A percentile compares a stretch with the other conserved stretches of the same genome.
Evolutionary conservation across 768 basidiomycete genomes (phyloP).

Genomic region (Suillus occidentalis): DNA sequence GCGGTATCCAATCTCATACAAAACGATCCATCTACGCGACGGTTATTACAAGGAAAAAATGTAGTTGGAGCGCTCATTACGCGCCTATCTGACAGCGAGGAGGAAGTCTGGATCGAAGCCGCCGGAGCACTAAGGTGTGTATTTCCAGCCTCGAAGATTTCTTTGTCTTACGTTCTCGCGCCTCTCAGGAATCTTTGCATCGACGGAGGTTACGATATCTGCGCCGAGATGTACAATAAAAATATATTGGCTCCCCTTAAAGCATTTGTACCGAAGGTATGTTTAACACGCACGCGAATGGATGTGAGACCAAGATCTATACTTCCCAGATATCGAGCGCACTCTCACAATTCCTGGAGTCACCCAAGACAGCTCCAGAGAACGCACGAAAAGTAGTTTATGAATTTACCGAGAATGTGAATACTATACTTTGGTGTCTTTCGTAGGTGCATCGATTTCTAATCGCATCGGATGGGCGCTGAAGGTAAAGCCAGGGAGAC

Average conservation of each 20-base stretch:
- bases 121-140: conserved; percentile 79
- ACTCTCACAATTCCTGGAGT: conserved; percentile 64
- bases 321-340: conserved; percentile 65
- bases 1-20: conserved; percentile 95
- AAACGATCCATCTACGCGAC: conserved; percentile 89
- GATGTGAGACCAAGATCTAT: neutral
- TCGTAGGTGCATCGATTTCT: conserved; percentile 61
- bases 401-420: conserved; percentile 88
- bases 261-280: conserved; percentile 77
- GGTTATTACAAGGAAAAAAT: conserved; percentile 89
- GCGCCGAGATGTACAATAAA: conserved; percentile 97
- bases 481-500: conserved; percentile 61
- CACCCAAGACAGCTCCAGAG: conserved; percentile 63
- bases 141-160: conserved; percentile 1
- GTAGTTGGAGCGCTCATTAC: conserved; percentile 84
- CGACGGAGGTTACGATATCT: conserved; percentile 94
- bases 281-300: conserved; percentile 1
- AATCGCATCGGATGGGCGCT: conserved; percentile 19
- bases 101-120: conserved; percentile 90
- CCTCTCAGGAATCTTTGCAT: conserved; percentile 81
- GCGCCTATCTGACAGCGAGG: conserved; percentile 84
- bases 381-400: conserved; percentile 75
- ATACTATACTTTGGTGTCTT: conserved; percentile 92
- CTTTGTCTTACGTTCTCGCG: conserved; percentile 7
- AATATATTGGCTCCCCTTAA: conserved; percentile 78